Evolutionary conservation across 257 asterid species (phyloP).

Genomic region (Scutellaria minor): DNA sequence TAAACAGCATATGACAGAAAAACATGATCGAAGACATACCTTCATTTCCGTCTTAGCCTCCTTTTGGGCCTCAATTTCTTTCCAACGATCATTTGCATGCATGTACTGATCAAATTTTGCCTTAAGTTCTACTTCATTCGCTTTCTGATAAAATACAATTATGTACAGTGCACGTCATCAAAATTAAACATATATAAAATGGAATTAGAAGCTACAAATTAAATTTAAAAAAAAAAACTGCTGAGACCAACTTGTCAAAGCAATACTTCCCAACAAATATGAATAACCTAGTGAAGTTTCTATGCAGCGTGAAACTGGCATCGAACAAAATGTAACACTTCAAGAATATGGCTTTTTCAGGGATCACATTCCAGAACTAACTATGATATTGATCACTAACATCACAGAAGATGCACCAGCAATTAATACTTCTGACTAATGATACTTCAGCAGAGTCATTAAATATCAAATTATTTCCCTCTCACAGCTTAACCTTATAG

Average conservation of each 20-base stretch:
- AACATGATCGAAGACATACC: conserved; percentile 50
- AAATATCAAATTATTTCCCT: conserved; percentile 2
- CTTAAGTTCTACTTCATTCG: conserved; percentile 58
- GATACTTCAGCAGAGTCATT: not conserved
- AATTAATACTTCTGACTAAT: not conserved
- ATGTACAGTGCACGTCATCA: conserved; percentile 33
- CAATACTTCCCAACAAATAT: conserved; percentile 18
- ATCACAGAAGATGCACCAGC: conserved; percentile 25
- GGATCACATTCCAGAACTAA: conserved; percentile 17
- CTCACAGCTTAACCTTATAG: conserved; percentile 15
- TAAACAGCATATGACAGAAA: conserved; percentile 14
- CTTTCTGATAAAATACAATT: conserved; percentile 53
- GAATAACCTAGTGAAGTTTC: conserved; percentile 19
- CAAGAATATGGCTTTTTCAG: not conserved
- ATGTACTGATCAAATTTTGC: conserved; percentile 56
- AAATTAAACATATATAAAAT: conserved; percentile 21
- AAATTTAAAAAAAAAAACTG: conserved; percentile 15
- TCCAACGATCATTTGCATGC: conserved; percentile 66
- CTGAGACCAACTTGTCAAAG: conserved; percentile 15
- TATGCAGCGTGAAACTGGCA: conserved; percentile 1
- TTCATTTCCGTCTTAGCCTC: conserved; percentile 67
- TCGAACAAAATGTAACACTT: not conserved
- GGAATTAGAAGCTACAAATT: not conserved
- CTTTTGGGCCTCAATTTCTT: conserved; percentile 65
- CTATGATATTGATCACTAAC: conserved; percentile 1